A percentile compares a stretch with the other conserved stretches of the same genome.
phyloP scores from a whole-genome alignment of 2,329 filamentous ascomycete species.

The Parastagonospora avenae region DNA sequence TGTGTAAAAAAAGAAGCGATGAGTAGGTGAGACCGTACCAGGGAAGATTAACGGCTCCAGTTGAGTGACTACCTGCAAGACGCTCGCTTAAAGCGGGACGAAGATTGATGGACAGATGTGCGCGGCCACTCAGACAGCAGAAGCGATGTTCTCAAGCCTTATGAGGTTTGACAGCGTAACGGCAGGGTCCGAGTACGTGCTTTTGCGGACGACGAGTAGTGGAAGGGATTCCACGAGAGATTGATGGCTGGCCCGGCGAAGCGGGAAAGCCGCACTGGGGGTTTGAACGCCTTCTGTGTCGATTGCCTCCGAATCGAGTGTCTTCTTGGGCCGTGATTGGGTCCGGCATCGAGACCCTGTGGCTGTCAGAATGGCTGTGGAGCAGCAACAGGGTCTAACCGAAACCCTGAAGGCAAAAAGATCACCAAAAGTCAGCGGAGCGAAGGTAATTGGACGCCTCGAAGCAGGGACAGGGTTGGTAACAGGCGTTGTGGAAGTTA shows the following conservation, averaged over 20 bases:
- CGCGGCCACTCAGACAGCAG: conserved; percentile 41
- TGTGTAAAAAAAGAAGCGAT: conserved; percentile 46
- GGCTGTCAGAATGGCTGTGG: conserved; percentile 38
- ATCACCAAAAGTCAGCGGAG: conserved; percentile 28
- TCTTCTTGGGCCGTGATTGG: conserved; percentile 34
- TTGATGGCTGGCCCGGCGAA: conserved; percentile 27
- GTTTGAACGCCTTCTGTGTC: conserved; percentile 39
- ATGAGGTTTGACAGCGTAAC: conserved; percentile 39
- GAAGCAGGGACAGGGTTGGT: conserved; percentile 20
- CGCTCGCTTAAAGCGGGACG: conserved; percentile 47
- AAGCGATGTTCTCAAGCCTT: conserved; percentile 35
- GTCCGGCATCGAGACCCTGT: conserved; percentile 23
- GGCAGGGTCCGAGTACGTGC: conserved; percentile 31
- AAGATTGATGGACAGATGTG: conserved; percentile 42
- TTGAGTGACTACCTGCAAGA: conserved; percentile 34
- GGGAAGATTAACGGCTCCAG: conserved; percentile 42
- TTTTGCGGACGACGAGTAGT: conserved; percentile 27
- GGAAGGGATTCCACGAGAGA: conserved; percentile 24
- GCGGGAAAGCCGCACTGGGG: conserved; percentile 40
- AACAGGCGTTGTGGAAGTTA: conserved; percentile 26
- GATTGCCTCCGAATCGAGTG: conserved; percentile 37
- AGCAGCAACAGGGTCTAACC: conserved; percentile 35
- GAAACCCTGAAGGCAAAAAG: conserved; percentile 44
- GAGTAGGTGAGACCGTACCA: conserved; percentile 30
- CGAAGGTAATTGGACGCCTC: conserved; percentile 18